Conservation (phyloP, 1,139 yeast species). For the Yamadazyma diddensiae region DNA sequence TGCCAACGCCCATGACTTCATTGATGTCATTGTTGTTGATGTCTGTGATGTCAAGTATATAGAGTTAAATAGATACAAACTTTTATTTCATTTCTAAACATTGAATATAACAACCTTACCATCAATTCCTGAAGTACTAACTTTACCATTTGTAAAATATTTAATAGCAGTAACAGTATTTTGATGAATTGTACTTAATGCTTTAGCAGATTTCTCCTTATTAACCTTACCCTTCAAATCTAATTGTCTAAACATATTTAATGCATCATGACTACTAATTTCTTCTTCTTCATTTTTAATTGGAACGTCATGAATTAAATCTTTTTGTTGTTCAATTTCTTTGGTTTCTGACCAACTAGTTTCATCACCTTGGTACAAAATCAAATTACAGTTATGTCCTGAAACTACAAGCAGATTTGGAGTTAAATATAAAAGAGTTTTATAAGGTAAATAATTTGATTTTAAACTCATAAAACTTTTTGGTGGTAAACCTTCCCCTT, state of each 20-base stretch:
- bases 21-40: too few species aligned
- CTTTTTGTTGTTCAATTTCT: conserved; percentile 58
- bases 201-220: conserved; percentile 41
- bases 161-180: conserved; percentile 81
- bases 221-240: conserved; percentile 86
- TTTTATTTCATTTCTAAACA: conserved; percentile 7
- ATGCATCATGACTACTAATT: conserved; percentile 72
- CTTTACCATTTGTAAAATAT: conserved; percentile 48
- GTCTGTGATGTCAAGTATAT: too few species aligned
- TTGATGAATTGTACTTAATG: conserved; percentile 80
- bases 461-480: conserved; percentile 44
- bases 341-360: conserved; percentile 65
- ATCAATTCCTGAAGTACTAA: conserved; percentile 63
- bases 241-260: conserved; percentile 93
- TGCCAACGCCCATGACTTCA: too few species aligned
- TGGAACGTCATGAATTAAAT: conserved; percentile 38
- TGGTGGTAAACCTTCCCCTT: conserved; percentile 62
- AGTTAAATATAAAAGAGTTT: conserved; percentile 64
- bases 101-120: conserved; percentile 78
- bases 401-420: conserved; percentile 75
- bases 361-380: conserved; percentile 72
- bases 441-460: conserved; percentile 82
- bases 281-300: conserved; percentile 43
- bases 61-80: too few species aligned
- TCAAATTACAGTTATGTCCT: conserved; percentile 91